phyloP scores from a whole-genome alignment of 257 asterid species.

The Solanum lignicaule region DNA sequence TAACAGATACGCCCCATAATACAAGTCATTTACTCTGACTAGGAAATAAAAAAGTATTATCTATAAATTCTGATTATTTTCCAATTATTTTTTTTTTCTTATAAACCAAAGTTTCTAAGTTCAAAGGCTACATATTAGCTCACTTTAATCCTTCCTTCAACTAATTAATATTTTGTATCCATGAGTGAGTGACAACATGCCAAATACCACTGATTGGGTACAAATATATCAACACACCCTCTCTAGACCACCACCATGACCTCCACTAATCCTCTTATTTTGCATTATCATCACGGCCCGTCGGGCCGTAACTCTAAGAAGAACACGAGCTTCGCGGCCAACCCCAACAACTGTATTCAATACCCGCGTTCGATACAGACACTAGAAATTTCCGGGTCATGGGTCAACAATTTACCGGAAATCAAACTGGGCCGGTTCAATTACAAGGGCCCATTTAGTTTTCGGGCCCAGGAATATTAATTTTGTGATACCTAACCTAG shows the following conservation, averaged over 20 bases:
- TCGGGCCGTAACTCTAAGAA: constrained; percentile 30
- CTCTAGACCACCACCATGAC: neutral
- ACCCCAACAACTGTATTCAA: constrained; percentile 52
- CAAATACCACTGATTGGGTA: constrained; percentile 6
- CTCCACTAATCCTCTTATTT: neutral
- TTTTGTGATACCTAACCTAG: neutral
- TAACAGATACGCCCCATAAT: neutral
- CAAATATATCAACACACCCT: constrained; percentile 9
- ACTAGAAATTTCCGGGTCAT: constrained; percentile 44
- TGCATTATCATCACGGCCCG: constrained; percentile 6
- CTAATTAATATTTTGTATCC: neutral
- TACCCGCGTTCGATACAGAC: constrained; percentile 17
- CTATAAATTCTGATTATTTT: neutral
- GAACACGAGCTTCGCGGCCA: constrained; percentile 36
- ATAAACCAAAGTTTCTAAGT: neutral
- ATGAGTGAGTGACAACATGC: constrained; percentile 1
- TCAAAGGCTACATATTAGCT: neutral
- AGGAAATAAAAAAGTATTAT: neutral
- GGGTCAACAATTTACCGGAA: constrained; percentile 48
- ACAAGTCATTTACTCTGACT: neutral
- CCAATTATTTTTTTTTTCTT: neutral
- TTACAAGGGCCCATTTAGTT: neutral
- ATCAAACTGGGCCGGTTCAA: neutral
- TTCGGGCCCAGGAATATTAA: neutral
- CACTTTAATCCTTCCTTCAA: neutral